Conservation (phyloP, 2,329 filamentous ascomycete species). For the Albifimbria verrucaria region DNA sequence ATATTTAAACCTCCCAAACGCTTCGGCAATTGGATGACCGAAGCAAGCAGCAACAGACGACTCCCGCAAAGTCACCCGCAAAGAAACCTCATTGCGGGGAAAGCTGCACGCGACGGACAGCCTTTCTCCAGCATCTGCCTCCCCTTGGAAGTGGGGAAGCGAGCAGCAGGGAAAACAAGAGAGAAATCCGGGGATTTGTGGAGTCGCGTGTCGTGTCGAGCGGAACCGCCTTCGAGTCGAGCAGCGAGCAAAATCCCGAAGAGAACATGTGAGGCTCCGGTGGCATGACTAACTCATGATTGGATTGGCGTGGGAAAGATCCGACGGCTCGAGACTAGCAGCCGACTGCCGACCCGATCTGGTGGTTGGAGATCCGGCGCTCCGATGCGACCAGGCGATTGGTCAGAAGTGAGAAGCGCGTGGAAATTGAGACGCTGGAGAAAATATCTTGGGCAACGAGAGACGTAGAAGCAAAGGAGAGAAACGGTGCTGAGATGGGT, state of each 20-base stretch:
- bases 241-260: no score
- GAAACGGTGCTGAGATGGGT: no score
- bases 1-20: not conserved
- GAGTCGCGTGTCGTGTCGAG: not conserved
- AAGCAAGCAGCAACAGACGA: not conserved
- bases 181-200: not conserved
- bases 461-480: no score
- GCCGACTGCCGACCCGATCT: slow-evolving; percentile 24
- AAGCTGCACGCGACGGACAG: not conserved
- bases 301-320: not conserved
- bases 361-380: not conserved
- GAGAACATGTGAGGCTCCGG: no score
- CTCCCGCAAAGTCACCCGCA: no score
- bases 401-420: no score
- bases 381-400: not conserved
- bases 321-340: slow-evolving; percentile 4
- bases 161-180: not conserved
- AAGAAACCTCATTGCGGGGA: not conserved
- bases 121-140: not conserved
- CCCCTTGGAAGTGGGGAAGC: not conserved
- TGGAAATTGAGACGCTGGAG: no score
- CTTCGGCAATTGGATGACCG: not conserved
- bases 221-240: no score
- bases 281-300: not conserved
- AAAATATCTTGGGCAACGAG: no score